Base-by-base conservation (phyloP, 805 yeast species). In the Jamesozyma jinghongensis region DNA sequence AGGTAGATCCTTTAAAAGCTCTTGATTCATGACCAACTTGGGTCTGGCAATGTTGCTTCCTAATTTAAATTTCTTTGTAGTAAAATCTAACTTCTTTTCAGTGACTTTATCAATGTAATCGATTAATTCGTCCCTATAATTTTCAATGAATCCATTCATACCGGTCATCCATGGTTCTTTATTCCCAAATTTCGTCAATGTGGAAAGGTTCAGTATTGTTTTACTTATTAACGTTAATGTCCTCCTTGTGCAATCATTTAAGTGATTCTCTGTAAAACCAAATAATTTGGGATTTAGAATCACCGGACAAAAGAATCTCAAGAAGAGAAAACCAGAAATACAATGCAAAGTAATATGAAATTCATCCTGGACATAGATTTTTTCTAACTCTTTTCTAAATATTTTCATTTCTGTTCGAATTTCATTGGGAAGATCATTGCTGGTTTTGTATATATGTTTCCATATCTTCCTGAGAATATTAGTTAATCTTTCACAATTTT, bases 281-380 rank as follows among this genome's bases (percentile, higher is more conserved):
- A 86, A 87, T 37, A 88, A 61, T 52, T 85, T 86, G 0, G 98
- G 98, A 53, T 86, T 88, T 54, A 92, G 63, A 22, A 90, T 74
- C 0, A 95, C 95, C 0, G 98, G 97, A 52, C 96, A 87, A 48
- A 87, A 74, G 59, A 81, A 85, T 44, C 96, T 67, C 44, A 90
- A 63, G 57, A 90, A 92, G 11, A 90, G 65, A 52, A 92, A 84
- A 1, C 95, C 87, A 17, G 92, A 74, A 26, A 88, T 64, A 37
- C 94, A 83, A 53, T 87, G 81, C 43, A 81, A 66, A 0, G 86
- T 72, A 8, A 67, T 56, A 5, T 61, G 64, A 0, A 42, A 37
- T 51, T 46, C 42, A 10, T 79, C 81, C 12, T 64, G 68, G 1
- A 79, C 76, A 10, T 75, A 74, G 32, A 54, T 48, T 12, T 75